These are phyloP conservation scores for Phytophthora litchii DNA, from an alignment of 352 stramenopile genomes.

Conservation along the genomic window DNA sequence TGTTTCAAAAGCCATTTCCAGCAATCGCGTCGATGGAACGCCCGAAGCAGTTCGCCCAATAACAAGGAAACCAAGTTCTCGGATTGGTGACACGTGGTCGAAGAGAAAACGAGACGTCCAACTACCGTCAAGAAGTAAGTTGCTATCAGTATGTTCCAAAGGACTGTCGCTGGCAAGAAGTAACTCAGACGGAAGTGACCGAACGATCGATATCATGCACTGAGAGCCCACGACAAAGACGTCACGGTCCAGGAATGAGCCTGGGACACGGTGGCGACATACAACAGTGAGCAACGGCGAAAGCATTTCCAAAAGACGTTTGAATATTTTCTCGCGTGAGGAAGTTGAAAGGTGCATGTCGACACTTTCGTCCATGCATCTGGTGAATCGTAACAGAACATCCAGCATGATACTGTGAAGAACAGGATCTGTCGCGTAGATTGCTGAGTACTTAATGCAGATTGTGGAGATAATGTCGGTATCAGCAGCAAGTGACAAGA, in stretches of 20 bases:
- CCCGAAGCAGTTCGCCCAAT: slow-evolving; percentile 16
- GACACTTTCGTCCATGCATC: slow-evolving; percentile 14
- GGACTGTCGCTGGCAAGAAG: slow-evolving; percentile 25
- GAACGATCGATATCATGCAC: slow-evolving; percentile 45
- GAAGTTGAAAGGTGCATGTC: slow-evolving; percentile 17
- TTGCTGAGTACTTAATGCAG: slow-evolving; percentile 46
- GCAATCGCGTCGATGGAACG: slow-evolving; percentile 22
- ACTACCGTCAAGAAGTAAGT: slow-evolving; percentile 42
- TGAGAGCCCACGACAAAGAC: slow-evolving; percentile 43
- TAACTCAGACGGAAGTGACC: slow-evolving; percentile 24
- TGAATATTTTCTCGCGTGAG: slow-evolving; percentile 42
- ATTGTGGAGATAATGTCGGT: slow-evolving; percentile 57
- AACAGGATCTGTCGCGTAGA: slow-evolving; percentile 49
- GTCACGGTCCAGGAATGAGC: slow-evolving; percentile 55
- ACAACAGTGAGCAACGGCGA: slow-evolving; percentile 54
- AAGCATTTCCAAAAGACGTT: slow-evolving; percentile 43
- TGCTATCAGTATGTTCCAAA: slow-evolving; percentile 43
- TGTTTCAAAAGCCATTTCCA: slow-evolving; percentile 59
- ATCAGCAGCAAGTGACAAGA: slow-evolving; percentile 63
- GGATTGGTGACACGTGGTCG: slow-evolving; percentile 54
- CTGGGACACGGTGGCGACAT: slow-evolving; percentile 56
- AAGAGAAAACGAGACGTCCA: slow-evolving; percentile 68
- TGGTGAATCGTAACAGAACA: slow-evolving; percentile 44
- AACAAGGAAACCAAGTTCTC: slow-evolving; percentile 50
- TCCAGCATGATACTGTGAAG: slow-evolving; percentile 55